These are phyloP conservation scores for Chlamydomonas schloesseri DNA, from an alignment of 139 green algal genomes.

Conservation along the genomic window DNA sequence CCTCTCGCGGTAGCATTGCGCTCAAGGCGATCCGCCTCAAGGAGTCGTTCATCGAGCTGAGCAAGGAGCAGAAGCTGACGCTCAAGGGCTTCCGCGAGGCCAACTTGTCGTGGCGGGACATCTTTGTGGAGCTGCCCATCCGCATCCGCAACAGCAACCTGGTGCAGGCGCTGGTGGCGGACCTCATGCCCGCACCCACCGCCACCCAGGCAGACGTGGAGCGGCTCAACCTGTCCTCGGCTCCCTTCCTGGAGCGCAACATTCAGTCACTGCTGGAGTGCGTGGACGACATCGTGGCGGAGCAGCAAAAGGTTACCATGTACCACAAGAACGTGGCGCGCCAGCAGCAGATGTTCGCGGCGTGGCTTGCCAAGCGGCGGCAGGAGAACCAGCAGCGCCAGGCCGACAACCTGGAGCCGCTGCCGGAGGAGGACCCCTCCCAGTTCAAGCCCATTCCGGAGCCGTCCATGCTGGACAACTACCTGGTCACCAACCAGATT, in stretches of 20 bases:
- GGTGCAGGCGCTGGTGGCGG: slow-evolving; percentile 85
- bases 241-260: slow-evolving; percentile 89
- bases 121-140: slow-evolving; percentile 97
- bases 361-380: slow-evolving; percentile 86
- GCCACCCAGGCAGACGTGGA: slow-evolving; percentile 76
- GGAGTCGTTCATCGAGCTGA: slow-evolving; percentile 92
- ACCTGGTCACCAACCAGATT: slow-evolving; percentile 84
- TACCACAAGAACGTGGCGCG: slow-evolving; percentile 84
- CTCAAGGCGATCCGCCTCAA: slow-evolving; percentile 91
- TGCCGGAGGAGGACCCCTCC: slow-evolving; percentile 95
- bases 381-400: slow-evolving; percentile 85
- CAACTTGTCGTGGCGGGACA: slow-evolving; percentile 85
- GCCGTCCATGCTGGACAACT: slow-evolving; percentile 90
- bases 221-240: slow-evolving; percentile 81
- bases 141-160: slow-evolving; percentile 59
- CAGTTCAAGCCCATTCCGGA: slow-evolving; percentile 92
- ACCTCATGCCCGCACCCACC: slow-evolving; percentile 67
- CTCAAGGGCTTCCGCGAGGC: slow-evolving; percentile 80
- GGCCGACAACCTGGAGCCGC: slow-evolving; percentile 76
- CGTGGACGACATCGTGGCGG: slow-evolving; percentile 93
- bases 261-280: slow-evolving; percentile 92
- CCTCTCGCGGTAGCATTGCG: slow-evolving; percentile 61
- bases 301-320: slow-evolving; percentile 83
- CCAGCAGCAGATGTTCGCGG: slow-evolving; percentile 76
- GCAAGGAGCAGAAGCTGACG: slow-evolving; percentile 76